phyloP scores from a whole-genome alignment of 257 asterid genomes.

The Solanum sparsipilum region DNA sequence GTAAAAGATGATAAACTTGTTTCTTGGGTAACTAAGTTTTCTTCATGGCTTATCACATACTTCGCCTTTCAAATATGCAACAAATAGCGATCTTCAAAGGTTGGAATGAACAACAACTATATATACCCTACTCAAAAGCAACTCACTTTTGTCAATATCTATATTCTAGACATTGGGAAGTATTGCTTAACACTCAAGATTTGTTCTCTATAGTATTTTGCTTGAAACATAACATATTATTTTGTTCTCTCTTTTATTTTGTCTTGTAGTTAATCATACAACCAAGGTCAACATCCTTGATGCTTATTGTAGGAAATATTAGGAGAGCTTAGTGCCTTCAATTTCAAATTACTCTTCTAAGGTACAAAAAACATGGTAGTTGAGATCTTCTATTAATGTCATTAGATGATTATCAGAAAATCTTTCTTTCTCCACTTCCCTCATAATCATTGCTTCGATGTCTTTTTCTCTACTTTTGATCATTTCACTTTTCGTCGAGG shows the following conservation, averaged over 20 bases:
- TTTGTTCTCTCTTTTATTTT: neutral
- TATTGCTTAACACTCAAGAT: neutral
- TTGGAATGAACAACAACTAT: too few relatives aligned
- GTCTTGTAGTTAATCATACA: neutral
- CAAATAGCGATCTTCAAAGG: too few relatives aligned
- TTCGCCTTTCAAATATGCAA: too few relatives aligned
- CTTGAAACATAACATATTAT: neutral
- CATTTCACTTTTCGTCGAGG: neutral
- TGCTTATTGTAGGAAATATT: neutral
- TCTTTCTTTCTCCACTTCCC: neutral
- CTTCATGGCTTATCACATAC: too few relatives aligned
- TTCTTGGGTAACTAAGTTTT: too few relatives aligned
- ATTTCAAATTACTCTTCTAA: neutral
- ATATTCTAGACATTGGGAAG: neutral
- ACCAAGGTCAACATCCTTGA: neutral
- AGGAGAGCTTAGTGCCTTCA: neutral
- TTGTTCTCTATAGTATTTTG: neutral
- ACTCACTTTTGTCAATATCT: too few relatives aligned
- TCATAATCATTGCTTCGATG: neutral
- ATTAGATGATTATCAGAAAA: neutral
- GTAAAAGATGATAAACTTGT: too few relatives aligned
- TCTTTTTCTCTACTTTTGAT: neutral
- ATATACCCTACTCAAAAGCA: too few relatives aligned
- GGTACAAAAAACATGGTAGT: neutral
- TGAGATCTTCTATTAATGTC: conserved; percentile 1